Percentiles rank a stretch among this genome's conserved stretches.
phyloP scores from a whole-genome alignment of 257 asterid species.

The Solanum chilense region DNA sequence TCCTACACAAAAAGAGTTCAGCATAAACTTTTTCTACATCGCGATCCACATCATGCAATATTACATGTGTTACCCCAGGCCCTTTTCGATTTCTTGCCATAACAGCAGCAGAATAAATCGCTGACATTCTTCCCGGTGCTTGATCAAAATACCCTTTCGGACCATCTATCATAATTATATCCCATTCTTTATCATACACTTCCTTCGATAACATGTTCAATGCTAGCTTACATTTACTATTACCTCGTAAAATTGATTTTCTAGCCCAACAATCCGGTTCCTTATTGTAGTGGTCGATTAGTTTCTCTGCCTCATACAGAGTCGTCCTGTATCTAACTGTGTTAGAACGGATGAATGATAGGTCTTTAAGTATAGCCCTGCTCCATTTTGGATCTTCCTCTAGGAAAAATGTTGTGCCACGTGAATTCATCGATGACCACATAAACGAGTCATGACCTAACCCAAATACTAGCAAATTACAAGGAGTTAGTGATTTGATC shows the following conservation, averaged over 20 bases:
- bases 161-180: constrained; percentile 82
- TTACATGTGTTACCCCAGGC: constrained; percentile 61
- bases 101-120: constrained; percentile 81
- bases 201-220: constrained; percentile 49
- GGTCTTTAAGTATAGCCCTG: constrained; percentile 34
- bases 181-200: constrained; percentile 83
- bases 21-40: constrained; percentile 70
- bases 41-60: constrained; percentile 78
- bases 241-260: constrained; percentile 53
- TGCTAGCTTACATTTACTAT: constrained; percentile 57
- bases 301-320: constrained; percentile 48
- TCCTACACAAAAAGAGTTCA: constrained; percentile 52
- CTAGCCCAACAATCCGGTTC: constrained; percentile 49
- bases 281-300: constrained; percentile 20
- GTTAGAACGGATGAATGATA: constrained; percentile 43
- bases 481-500: constrained; percentile 23
- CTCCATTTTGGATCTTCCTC: constrained; percentile 84
- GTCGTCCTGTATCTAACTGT: constrained; percentile 51
- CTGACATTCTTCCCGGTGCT: constrained; percentile 92
- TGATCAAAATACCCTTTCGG: constrained; percentile 71
- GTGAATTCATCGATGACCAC: constrained; percentile 71
- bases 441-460: constrained; percentile 76
- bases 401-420: constrained; percentile 67
- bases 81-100: constrained; percentile 73
- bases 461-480: constrained; percentile 74